Evolutionary conservation across 768 basidiomycete genomes (phyloP), one percentile per base, ranked within the genome.

Genomic region (Tremella yokohamensis): DNA sequence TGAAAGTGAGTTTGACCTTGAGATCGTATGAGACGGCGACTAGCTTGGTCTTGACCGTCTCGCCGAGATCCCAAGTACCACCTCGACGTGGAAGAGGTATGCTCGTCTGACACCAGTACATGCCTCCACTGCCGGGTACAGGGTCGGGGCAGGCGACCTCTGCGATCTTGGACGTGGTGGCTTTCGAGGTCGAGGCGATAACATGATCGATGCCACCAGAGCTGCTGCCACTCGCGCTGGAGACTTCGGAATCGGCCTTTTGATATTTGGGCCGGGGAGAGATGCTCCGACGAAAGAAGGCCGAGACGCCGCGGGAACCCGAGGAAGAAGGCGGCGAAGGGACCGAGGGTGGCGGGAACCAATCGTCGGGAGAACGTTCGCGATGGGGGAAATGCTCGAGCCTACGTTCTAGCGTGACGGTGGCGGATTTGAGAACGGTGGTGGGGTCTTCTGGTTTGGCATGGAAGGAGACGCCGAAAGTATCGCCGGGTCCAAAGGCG

Each of bases 21-120:
- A 70, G 61, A 8, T 57, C 44, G 40, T 62, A 73, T 0, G 59
- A 50, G 4, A 70, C 56, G 11, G 49, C 24, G 1, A 68, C 63
- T 1, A 70, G 49, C 19, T 61, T 55, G 22, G 64, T 68, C 37
- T 47, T 49, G 8, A 62, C 44, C 6, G 71, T 66, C 39, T 73
- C 71, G 13, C 71, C 71, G 15, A 60, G 26, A 40, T 73, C 66
- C 71, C 71, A 73, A 18, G 58, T 61, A 1, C 66, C 63, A 22
- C 61, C 56, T n/a, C 68, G 56, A 24, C 54, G 49, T 6, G 71
- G 66, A 11, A 65, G 49, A 6, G 45, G 34, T 16, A 68, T 49
- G 2, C 57, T 59, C 42, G 58, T 49, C 25, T 34, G 25, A 22
- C 60, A 58, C 64, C 63, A 65, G 45, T 53, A 61, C 13, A 49